Percentiles rank a stretch among this genome's conserved stretches.
These are phyloP conservation scores for Actinidia chinensis DNA, from an alignment of 179 eudicot species.

Conservation along the genomic window DNA sequence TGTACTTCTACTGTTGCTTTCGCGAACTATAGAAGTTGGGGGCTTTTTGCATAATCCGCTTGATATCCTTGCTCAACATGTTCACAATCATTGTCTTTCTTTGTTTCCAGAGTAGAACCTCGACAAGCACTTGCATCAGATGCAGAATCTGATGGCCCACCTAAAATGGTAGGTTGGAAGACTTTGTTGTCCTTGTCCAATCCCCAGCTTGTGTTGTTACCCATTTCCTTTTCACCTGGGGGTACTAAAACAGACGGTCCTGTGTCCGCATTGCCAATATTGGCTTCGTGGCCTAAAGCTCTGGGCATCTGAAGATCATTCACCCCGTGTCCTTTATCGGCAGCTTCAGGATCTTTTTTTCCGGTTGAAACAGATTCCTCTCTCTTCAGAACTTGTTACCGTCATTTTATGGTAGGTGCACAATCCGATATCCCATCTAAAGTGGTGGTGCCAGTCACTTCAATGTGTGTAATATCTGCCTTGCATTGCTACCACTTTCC, in stretches of 20 bases:
- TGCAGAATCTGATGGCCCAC: conserved; percentile 18
- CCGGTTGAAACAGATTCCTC: conserved; percentile 17
- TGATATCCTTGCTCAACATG: conserved; percentile 20
- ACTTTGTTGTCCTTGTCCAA: neutral
- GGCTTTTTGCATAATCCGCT: conserved; percentile 18
- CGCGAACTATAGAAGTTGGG: conserved; percentile 19
- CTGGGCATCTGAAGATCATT: conserved; percentile 6
- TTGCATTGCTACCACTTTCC: conserved; percentile 16
- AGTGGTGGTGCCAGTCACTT: conserved; percentile 26
- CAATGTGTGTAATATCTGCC: conserved; percentile 23
- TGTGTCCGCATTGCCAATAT: neutral
- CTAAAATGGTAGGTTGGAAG: conserved; percentile 14
- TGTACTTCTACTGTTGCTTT: conserved; percentile 24
- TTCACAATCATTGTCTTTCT: conserved; percentile 25
- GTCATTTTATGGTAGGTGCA: conserved; percentile 12
- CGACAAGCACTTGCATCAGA: conserved; percentile 21
- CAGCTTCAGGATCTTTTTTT: conserved; percentile 14
- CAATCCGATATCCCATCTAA: conserved; percentile 19
- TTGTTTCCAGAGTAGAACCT: conserved; percentile 22
- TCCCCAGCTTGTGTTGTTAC: neutral
- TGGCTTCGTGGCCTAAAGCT: conserved; percentile 10
- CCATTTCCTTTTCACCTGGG: neutral
- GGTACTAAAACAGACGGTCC: conserved; percentile 7
- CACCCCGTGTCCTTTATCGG: conserved; percentile 13
- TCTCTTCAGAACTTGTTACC: conserved; percentile 2